Percentiles rank a stretch among this genome's conserved stretches.
Conservation (phyloP, 2,329 filamentous ascomycete genomes). For the Botrytis fabae region DNA sequence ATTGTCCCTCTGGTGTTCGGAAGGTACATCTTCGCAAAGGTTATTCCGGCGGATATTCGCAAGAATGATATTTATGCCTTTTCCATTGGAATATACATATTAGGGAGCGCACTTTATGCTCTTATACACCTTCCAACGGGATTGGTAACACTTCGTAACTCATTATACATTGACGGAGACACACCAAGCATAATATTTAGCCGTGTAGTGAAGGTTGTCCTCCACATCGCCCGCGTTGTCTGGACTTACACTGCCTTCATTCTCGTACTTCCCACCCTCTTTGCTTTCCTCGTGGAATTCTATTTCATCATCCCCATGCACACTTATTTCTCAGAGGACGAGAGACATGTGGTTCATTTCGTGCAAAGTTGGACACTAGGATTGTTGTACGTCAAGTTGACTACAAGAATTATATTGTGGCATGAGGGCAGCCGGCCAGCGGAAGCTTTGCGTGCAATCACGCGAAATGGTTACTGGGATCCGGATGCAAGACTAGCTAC, state of each 20-base stretch:
- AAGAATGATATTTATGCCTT: constrained; percentile 98
- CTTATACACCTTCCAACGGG: constrained; percentile 50
- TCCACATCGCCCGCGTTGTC: constrained; percentile 48
- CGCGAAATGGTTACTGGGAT: constrained; percentile 72
- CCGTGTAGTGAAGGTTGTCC: constrained; percentile 26
- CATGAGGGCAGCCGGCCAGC: constrained; percentile 71
- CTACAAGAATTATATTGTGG: constrained; percentile 66
- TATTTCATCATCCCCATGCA: constrained; percentile 80
- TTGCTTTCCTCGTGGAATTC: constrained; percentile 79
- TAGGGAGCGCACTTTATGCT: constrained; percentile 68
- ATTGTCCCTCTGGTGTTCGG: constrained; percentile 86
- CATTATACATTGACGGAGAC: constrained; percentile 32
- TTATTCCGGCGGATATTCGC: constrained; percentile 69
- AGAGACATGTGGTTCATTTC: constrained; percentile 73
- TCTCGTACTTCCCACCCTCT: constrained; percentile 77
- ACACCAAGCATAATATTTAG: constrained; percentile 37
- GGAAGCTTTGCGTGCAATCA: constrained; percentile 70
- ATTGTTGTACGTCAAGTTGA: constrained; percentile 83
- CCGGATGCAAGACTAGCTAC: constrained; percentile 80
- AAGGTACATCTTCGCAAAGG: constrained; percentile 69
- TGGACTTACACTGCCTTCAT: constrained; percentile 78
- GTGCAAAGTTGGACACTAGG: constrained; percentile 95
- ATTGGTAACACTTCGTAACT: constrained; percentile 40
- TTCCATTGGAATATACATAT: constrained; percentile 80
- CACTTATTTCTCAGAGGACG: constrained; percentile 40